phyloP scores from a whole-genome alignment of 805 yeast species.

The Candida nonsorbophila region DNA sequence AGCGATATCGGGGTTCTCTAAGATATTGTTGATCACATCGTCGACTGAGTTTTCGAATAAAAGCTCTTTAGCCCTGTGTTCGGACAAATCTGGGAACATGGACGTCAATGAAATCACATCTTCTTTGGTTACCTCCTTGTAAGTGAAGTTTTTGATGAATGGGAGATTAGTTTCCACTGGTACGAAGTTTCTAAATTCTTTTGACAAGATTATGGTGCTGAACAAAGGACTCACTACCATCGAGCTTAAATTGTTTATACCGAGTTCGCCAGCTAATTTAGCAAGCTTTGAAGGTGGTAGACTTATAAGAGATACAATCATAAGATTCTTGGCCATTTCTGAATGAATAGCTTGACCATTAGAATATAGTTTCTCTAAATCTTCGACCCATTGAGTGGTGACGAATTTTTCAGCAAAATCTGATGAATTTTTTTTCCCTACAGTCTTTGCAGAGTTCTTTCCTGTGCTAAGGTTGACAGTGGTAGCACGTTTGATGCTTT shows the following conservation, averaged over 20 bases:
- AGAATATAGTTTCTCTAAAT: conserved; percentile 52
- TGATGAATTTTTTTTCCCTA: conserved; percentile 20
- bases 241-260: conserved; percentile 36
- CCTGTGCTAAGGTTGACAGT: conserved; percentile 5
- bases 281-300: conserved; percentile 40
- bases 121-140: too few species aligned
- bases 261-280: conserved; percentile 37
- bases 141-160: too few species aligned
- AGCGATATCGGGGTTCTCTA: conserved; percentile 55
- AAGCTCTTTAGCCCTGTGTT: conserved; percentile 42
- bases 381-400: conserved; percentile 50
- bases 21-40: conserved; percentile 47
- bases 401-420: conserved; percentile 54
- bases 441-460: conserved; percentile 8
- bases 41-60: conserved; percentile 54
- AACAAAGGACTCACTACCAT: conserved; percentile 50
- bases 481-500: conserved; percentile 13
- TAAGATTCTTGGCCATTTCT: conserved; percentile 39
- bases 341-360: conserved; percentile 53
- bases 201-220: conserved; percentile 48
- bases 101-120: conserved; percentile 6
- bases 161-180: conserved; percentile 27
- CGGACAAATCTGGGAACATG: conserved; percentile 60
- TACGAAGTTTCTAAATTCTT: conserved; percentile 36
- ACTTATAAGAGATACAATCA: conserved; percentile 48